Conservation (phyloP, 768 basidiomycete species). For the Obba rivulosa region DNA sequence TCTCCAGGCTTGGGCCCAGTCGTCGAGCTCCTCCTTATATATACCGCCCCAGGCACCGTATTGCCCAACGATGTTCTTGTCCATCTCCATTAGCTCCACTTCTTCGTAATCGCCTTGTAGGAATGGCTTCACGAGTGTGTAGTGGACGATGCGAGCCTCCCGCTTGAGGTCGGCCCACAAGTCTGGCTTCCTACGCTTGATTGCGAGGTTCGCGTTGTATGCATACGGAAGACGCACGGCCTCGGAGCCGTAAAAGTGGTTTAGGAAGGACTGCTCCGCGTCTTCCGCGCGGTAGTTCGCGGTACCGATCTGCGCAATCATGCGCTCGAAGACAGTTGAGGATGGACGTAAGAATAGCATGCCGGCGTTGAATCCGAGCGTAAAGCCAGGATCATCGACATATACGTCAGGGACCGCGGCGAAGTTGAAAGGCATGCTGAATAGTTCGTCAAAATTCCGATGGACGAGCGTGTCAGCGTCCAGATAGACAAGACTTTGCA, state of each 20-base stretch:
- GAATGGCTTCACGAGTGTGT: constrained; percentile 31
- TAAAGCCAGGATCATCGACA: constrained; percentile 26
- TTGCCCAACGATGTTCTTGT: constrained; percentile 18
- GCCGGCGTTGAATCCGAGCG: constrained; percentile 35
- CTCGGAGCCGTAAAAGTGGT: constrained; percentile 32
- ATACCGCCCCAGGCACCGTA: constrained; percentile 17
- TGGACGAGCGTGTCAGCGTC: constrained; percentile 39
- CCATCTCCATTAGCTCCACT: constrained; percentile 19
- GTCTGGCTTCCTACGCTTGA: constrained; percentile 27
- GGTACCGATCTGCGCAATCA: constrained; percentile 23
- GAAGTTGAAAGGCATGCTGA: constrained; percentile 34
- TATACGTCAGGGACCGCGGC: constrained; percentile 38
- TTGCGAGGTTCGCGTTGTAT: constrained; percentile 38
- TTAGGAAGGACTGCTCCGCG: constrained; percentile 39
- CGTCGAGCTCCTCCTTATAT: constrained; percentile 28
- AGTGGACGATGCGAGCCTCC: constrained; percentile 34
- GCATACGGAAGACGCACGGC: constrained; percentile 32
- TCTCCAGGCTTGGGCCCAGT: constrained; percentile 19
- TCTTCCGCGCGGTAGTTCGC: constrained; percentile 27
- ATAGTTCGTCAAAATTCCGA: constrained; percentile 41
- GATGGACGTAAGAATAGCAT: constrained; percentile 31
- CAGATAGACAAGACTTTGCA: constrained; percentile 32
- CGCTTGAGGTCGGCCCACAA: constrained; percentile 30
- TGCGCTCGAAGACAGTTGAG: constrained; percentile 22
- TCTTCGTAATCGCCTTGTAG: constrained; percentile 10